phyloP scores from a whole-genome alignment of 257 asterid genomes.

The Solanum sitiens region DNA sequence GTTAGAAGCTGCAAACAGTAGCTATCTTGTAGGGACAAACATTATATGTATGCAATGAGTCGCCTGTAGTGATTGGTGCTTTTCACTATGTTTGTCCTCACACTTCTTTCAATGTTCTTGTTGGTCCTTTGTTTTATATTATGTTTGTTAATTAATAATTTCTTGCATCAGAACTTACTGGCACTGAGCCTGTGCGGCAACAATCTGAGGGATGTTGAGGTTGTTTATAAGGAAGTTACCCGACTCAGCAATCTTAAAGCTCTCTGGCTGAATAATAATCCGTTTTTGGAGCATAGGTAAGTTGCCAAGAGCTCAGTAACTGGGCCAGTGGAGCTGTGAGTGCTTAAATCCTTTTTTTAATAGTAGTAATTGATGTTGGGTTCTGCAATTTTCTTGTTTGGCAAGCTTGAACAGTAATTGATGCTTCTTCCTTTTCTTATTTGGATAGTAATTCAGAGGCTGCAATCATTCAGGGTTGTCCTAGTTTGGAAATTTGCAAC shows the following conservation, averaged over 20 bases:
- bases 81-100: neutral
- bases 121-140: neutral
- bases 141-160: neutral
- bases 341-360: neutral
- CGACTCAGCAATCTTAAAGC: conserved; percentile 73
- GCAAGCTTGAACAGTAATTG: neutral
- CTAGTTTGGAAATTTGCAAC: conserved; percentile 60
- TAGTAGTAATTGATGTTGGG: neutral
- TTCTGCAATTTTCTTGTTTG: conserved; percentile 3
- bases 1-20: neutral
- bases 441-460: conserved; percentile 38
- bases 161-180: conserved; percentile 45
- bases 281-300: conserved; percentile 47
- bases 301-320: conserved; percentile 5
- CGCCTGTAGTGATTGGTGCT: neutral
- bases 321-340: neutral
- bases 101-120: neutral
- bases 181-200: conserved; percentile 76
- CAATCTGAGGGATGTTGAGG: conserved; percentile 51
- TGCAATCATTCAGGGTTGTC: conserved; percentile 42
- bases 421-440: conserved; percentile 5
- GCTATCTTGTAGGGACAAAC: neutral
- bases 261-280: conserved; percentile 81
- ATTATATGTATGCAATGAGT: neutral
- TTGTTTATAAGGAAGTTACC: conserved; percentile 36